phyloP scores from a whole-genome alignment of 108 stramenopile genomes.

The Skeletonema marinoi region DNA sequence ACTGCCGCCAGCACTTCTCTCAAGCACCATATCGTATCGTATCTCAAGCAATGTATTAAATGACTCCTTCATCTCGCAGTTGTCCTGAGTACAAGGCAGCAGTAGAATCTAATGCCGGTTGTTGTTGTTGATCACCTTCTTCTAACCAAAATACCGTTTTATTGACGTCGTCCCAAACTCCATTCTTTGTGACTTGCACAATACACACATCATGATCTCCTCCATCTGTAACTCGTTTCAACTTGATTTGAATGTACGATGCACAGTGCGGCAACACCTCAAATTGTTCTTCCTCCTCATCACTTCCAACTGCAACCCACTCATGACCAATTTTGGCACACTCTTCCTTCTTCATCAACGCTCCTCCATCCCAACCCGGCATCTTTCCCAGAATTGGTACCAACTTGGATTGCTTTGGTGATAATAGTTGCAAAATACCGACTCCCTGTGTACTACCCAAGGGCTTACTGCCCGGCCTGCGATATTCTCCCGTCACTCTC shows the following conservation, averaged over 20 bases:
- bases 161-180: constrained; percentile 48
- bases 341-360: constrained; percentile 35
- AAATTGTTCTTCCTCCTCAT: constrained; percentile 19
- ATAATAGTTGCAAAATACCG: constrained; percentile 64
- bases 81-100: constrained; percentile 62
- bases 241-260: constrained; percentile 52
- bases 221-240: constrained; percentile 47
- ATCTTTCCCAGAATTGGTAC: constrained; percentile 61
- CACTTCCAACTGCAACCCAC: constrained; percentile 33
- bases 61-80: constrained; percentile 56
- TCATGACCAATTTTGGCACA: constrained; percentile 41
- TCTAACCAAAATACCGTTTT: constrained; percentile 32
- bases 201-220: constrained; percentile 70
- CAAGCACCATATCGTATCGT: too few species aligned
- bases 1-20: too few species aligned
- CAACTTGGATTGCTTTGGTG: constrained; percentile 40
- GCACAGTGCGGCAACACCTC: constrained; percentile 63
- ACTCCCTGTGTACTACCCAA: constrained; percentile 30
- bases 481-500: constrained; percentile 7
- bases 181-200: constrained; percentile 51
- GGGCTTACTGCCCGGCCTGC: neutral
- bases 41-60: constrained; percentile 46
- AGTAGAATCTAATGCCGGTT: constrained; percentile 41
- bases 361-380: constrained; percentile 49
- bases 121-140: constrained; percentile 5